Evolutionary conservation across 345 rosid genomes (phyloP).

Genomic region (Psidium friedrichsthalianum): DNA sequence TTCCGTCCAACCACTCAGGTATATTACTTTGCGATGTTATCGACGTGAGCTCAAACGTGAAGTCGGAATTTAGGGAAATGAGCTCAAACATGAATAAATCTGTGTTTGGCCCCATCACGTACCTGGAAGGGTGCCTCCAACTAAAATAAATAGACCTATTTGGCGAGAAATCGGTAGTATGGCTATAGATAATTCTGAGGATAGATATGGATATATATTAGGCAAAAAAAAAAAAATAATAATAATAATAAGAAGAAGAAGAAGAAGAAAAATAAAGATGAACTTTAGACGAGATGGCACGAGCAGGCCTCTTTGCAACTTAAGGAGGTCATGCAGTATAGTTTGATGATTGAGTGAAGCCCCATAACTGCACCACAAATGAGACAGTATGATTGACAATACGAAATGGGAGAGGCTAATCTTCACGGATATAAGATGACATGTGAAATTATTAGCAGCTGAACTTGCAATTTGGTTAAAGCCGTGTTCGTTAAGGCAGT

Average conservation of each 20-base stretch:
- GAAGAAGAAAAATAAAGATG: neutral
- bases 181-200: neutral
- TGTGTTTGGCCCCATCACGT: neutral
- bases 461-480: neutral
- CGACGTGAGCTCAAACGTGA: neutral
- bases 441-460: neutral
- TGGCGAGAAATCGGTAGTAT: no score
- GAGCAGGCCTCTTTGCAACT: neutral
- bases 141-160: no score
- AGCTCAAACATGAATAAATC: neutral
- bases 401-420: neutral
- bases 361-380: conserved; percentile 66
- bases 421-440: neutral
- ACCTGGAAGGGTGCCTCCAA: neutral
- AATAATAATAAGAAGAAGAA: no score
- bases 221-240: neutral
- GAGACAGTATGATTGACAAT: neutral
- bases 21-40: neutral
- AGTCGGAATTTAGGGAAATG: neutral
- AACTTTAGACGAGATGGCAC: neutral
- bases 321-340: conserved; percentile 10
- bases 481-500: neutral
- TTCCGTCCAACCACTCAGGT: neutral
- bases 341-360: neutral
- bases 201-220: neutral